Percentiles rank a stretch among this genome's conserved stretches.
These are phyloP conservation scores for Coemansia sp. DNA, from an alignment of 192 early-diverging fungal genomes.

Conservation along the genomic window DNA sequence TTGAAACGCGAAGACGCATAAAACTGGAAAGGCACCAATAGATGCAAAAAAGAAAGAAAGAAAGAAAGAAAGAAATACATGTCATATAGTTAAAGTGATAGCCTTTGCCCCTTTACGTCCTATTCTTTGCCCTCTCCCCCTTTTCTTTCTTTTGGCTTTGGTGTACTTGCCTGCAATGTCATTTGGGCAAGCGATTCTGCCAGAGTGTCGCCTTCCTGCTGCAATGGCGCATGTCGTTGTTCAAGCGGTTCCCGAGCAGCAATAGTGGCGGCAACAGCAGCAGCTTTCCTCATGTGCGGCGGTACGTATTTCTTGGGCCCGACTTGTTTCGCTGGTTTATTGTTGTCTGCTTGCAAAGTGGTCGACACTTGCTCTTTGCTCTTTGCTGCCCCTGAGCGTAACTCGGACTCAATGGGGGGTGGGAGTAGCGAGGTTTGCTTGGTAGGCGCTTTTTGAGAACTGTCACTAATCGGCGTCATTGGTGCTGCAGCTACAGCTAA, in stretches of 20 bases:
- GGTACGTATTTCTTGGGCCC: not conserved
- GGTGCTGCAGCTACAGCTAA: not conserved
- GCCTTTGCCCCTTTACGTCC: no score
- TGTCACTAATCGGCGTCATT: no score
- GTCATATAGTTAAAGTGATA: no score
- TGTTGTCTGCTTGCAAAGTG: not conserved
- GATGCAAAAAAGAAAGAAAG: not conserved
- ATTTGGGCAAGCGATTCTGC: slow-evolving; percentile 3
- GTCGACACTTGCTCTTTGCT: no score
- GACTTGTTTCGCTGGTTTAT: not conserved
- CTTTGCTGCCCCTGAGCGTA: not conserved
- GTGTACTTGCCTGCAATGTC: not conserved
- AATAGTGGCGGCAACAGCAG: not conserved
- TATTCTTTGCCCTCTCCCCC: not conserved
- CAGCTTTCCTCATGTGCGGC: not conserved
- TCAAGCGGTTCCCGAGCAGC: not conserved
- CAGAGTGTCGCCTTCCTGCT: not conserved
- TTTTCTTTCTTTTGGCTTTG: not conserved
- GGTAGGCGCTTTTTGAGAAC: not conserved
- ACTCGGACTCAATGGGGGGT: not conserved
- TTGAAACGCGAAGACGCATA: not conserved
- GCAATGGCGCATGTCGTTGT: not conserved
- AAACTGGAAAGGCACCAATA: not conserved
- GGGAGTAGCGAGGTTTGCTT: not conserved
- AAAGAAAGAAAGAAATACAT: not conserved